A percentile compares a stretch with the other conserved stretches of the same genome.
Conservation (phyloP, 768 basidiomycete species). For the Aureoboletus auriporus region DNA sequence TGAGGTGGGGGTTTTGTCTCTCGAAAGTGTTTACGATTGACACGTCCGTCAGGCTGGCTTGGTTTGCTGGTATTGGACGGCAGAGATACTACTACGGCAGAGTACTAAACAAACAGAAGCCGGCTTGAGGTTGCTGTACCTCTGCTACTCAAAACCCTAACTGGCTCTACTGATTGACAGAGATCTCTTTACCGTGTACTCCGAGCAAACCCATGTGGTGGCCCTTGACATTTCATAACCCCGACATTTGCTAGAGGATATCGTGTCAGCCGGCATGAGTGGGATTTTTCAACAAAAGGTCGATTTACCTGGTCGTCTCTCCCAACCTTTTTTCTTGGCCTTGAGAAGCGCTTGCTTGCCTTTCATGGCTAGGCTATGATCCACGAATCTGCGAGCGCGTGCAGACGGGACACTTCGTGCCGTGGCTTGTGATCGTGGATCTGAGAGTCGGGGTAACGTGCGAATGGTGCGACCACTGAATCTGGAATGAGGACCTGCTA, state of each 20-base stretch:
- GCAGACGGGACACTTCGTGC: slow-evolving; percentile 45
- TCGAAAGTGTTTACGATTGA: slow-evolving; percentile 4
- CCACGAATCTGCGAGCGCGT: slow-evolving; percentile 48
- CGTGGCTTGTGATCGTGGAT: slow-evolving; percentile 30
- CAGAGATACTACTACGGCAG: slow-evolving; percentile 39
- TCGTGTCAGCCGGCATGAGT: neutral
- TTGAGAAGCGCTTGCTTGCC: slow-evolving; percentile 28
- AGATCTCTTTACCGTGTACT: slow-evolving; percentile 3
- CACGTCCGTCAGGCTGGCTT: slow-evolving; percentile 39
- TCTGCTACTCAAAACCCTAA: no score
- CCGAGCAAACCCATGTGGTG: slow-evolving; percentile 45
- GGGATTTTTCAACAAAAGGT: neutral
- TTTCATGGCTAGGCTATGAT: slow-evolving; percentile 47
- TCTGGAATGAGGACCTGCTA: neutral
- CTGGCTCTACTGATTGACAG: no score
- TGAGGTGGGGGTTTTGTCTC: slow-evolving; percentile 40
- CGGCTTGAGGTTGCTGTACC: slow-evolving; percentile 1
- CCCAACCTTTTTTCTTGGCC: slow-evolving; percentile 48
- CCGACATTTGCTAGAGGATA: slow-evolving; percentile 48
- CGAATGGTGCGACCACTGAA: slow-evolving; percentile 52
- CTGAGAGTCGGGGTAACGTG: slow-evolving; percentile 34
- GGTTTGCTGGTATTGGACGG: slow-evolving; percentile 52
- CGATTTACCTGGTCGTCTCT: slow-evolving; percentile 53
- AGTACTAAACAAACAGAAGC: slow-evolving; percentile 11
- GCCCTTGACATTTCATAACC: slow-evolving; percentile 48